Evolutionary conservation across 2,329 filamentous ascomycete genomes (phyloP).

Genomic region (Conoideocrella luteorostrata): DNA sequence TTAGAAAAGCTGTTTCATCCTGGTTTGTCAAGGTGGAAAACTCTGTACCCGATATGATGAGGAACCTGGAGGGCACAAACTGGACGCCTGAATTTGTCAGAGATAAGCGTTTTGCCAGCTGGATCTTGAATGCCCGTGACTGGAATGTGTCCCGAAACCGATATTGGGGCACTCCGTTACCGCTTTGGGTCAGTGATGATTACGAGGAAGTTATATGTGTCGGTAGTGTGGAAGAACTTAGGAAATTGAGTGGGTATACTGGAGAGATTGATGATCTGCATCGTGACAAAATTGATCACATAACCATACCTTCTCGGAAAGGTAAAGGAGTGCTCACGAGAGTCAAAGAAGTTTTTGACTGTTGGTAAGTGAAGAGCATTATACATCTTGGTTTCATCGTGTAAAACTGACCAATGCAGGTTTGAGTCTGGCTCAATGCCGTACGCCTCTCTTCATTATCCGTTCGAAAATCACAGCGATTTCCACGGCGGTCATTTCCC

Average conservation of each 20-base stretch:
- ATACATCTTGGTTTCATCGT: background rate
- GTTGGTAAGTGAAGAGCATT: slow-evolving; percentile 15
- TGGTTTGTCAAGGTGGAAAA: slow-evolving; percentile 21
- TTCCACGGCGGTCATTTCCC: slow-evolving; percentile 17
- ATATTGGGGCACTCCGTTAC: slow-evolving; percentile 21
- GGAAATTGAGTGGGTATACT: slow-evolving; percentile 17
- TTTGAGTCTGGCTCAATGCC: slow-evolving; percentile 22
- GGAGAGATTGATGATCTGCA: slow-evolving; percentile 17
- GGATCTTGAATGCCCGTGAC: slow-evolving; percentile 18
- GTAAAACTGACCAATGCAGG: slow-evolving; percentile 4
- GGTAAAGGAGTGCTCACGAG: slow-evolving; percentile 18
- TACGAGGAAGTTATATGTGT: slow-evolving; percentile 19
- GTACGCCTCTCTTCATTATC: slow-evolving; percentile 19
- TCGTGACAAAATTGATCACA: slow-evolving; percentile 19
- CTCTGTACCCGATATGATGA: slow-evolving; percentile 16
- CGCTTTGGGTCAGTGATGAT: slow-evolving; percentile 21
- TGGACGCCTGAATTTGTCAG: slow-evolving; percentile 20
- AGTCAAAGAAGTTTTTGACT: slow-evolving; percentile 22
- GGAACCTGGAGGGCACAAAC: slow-evolving; percentile 17
- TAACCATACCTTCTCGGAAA: slow-evolving; percentile 19
- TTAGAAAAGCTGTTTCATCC: slow-evolving; percentile 19
- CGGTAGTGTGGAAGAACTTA: slow-evolving; percentile 18
- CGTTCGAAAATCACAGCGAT: slow-evolving; percentile 18
- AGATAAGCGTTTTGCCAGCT: slow-evolving; percentile 21
- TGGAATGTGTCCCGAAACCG: slow-evolving; percentile 19